Evolutionary conservation across 371 early-diverging fungal genomes (phyloP).

Genomic region (Mucor mucedo): DNA sequence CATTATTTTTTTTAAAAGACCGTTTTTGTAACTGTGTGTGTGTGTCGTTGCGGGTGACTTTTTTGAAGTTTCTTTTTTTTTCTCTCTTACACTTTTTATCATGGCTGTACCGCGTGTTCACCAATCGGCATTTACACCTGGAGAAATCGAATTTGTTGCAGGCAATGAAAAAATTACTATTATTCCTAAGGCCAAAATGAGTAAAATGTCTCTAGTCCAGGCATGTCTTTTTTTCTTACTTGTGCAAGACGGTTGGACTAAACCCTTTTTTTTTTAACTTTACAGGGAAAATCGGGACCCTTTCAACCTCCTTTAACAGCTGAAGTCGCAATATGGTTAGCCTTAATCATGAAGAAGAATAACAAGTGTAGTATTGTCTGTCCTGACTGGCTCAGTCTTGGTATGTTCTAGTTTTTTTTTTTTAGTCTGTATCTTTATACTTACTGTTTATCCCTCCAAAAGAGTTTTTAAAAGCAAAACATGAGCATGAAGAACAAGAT

Average conservation of each 20-base stretch:
- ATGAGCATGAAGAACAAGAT: conserved; percentile 64
- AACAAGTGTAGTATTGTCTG: conserved; percentile 83
- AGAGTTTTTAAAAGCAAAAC: conserved; percentile 60
- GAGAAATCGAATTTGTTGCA: conserved; percentile 87
- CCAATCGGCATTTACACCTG: conserved; percentile 70
- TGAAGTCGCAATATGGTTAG: conserved; percentile 88
- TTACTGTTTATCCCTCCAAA: too few species aligned
- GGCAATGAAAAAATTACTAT: conserved; percentile 76
- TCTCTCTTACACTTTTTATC: conserved; percentile 1
- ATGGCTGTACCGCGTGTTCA: conserved; percentile 72
- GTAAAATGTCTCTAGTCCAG: conserved; percentile 66
- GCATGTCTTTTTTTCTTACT: conserved; percentile 41
- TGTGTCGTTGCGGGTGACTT: neutral
- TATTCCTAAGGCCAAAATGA: conserved; percentile 68
- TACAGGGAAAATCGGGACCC: conserved; percentile 17
- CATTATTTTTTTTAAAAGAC: neutral
- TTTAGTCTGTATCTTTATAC: neutral
- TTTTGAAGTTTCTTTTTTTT: neutral
- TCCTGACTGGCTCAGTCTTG: conserved; percentile 77
- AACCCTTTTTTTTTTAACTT: neutral
- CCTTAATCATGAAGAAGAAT: conserved; percentile 80
- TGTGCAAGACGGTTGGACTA: too few species aligned
- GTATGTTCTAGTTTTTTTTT: conserved; percentile 8
- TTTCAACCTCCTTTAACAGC: conserved; percentile 77
- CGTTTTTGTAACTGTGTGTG: neutral